A percentile compares a stretch with the other conserved stretches of the same genome.
Conservation (phyloP, 495 filamentous ascomycete genomes). For the Penicillium silybi region DNA sequence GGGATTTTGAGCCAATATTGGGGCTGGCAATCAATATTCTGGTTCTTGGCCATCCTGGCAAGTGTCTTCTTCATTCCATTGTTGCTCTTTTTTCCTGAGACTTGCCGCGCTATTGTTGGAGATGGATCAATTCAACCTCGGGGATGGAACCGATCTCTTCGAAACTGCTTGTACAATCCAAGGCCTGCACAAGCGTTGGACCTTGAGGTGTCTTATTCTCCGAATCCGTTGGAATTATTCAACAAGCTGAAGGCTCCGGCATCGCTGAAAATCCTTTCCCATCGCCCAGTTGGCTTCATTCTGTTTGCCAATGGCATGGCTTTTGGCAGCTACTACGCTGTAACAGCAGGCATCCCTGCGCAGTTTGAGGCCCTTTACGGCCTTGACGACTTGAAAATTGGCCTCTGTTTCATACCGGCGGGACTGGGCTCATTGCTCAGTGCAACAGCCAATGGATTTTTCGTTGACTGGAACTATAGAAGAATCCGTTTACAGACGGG, state of each 20-base stretch:
- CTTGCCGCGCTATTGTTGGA: conserved; percentile 39
- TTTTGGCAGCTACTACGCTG: conserved; percentile 37
- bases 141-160: conserved; percentile 20
- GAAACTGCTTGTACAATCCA: conserved; percentile 30
- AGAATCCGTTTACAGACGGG: conserved; percentile 23
- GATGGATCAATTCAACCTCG: conserved; percentile 29
- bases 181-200: neutral
- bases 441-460: conserved; percentile 75
- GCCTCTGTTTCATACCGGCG: conserved; percentile 34
- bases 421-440: conserved; percentile 58
- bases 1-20: conserved; percentile 59
- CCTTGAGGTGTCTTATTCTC: neutral
- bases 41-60: conserved; percentile 62
- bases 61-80: conserved; percentile 32
- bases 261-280: conserved; percentile 47
- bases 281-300: conserved; percentile 50
- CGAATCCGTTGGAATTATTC: neutral
- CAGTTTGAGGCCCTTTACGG: conserved; percentile 25
- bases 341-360: conserved; percentile 30
- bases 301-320: conserved; percentile 41
- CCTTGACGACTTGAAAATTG: conserved; percentile 33
- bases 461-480: conserved; percentile 49
- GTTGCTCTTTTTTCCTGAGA: conserved; percentile 40
- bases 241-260: conserved; percentile 24
- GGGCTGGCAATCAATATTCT: conserved; percentile 72